Evolutionary conservation across 2,329 filamentous ascomycete species (phyloP), one percentile per base, ranked within the genome.

Genomic region (Cercospora zeae-maydis): DNA sequence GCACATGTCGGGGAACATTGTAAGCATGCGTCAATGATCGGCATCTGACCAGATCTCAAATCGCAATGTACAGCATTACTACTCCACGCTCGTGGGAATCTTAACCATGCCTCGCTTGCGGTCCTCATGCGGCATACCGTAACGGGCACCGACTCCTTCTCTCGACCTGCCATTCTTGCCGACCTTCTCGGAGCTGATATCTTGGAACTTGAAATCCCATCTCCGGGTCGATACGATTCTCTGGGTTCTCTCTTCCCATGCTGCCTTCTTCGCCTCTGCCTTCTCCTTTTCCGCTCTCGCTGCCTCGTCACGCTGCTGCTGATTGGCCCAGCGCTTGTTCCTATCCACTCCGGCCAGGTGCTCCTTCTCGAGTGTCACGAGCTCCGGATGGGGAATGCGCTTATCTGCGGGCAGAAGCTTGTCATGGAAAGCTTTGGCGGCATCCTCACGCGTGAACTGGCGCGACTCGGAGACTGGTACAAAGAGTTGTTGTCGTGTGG

Each of bases 391-490:
- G 1, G 86, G 85, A 51, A 88, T 88, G 56, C 86, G 84, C 58
- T 82, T 79, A 67, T 88, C 86, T 8, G 86, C 84, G 1, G 86
- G 83, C 42, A 86, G 82, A 11, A 88, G 80, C 1, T 81, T 79
- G 58, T 82, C 78, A 33, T 82, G 78, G 74, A 88, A 88, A 31
- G 85, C 85, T 63, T 83, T 83, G 16, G 83, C 86, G 3, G 86
- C 86, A 68, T 88, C 86, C n/a, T 79, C 80, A 70, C 86, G 84
- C n/a, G 83, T 88, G 74, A 88, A 88, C 21, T 81, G 79, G 4
- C 86, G 82, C 1, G 86, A 88, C 73, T 88, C 86, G 4, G 86
- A 83, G 21, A 84, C 82, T 1, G 86, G 86, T 62, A 86, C 83
- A 76, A 88, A 88, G 58, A 88, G 76, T 79, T 85, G 78, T 70